phyloP scores from a whole-genome alignment of 2,329 filamentous ascomycete genomes.

The Fusarium sacchari region DNA sequence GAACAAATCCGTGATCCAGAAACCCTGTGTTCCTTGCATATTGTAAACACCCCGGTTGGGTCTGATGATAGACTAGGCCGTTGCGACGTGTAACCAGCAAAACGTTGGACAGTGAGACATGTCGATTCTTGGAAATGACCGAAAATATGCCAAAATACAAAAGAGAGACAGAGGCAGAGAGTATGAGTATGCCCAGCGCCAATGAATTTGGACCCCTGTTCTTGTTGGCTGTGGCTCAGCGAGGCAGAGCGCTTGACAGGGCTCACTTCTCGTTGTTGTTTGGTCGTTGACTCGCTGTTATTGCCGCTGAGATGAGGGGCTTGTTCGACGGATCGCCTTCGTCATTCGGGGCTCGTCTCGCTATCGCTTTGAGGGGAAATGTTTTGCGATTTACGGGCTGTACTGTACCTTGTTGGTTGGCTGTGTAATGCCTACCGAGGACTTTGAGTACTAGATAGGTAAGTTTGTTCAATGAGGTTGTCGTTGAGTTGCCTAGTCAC shows the following conservation, averaged over 20 bases:
- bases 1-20: conserved; percentile 6
- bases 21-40: conserved; percentile 17
- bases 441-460: too few species aligned
- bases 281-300: conserved; percentile 19
- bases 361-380: background rate
- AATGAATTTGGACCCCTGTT: conserved; percentile 10
- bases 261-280: conserved; percentile 14
- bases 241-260: conserved; percentile 28
- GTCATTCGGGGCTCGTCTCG: conserved; percentile 26
- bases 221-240: conserved; percentile 30
- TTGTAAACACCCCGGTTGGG: background rate
- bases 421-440: conserved; percentile 13
- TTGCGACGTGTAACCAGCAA: conserved; percentile 27
- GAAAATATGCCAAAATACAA: conserved; percentile 1
- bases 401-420: conserved; percentile 1
- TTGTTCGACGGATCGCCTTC: conserved; percentile 8
- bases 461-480: background rate
- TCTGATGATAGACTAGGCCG: conserved; percentile 12
- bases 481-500: conserved; percentile 14
- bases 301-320: conserved; percentile 26
- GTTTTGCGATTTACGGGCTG: conserved; percentile 1
- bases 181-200: conserved; percentile 34
- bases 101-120: conserved; percentile 23
- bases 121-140: conserved; percentile 17
- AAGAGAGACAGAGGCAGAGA: background rate